phyloP scores from a whole-genome alignment of 768 basidiomycete genomes.

The Russula olivacea region DNA sequence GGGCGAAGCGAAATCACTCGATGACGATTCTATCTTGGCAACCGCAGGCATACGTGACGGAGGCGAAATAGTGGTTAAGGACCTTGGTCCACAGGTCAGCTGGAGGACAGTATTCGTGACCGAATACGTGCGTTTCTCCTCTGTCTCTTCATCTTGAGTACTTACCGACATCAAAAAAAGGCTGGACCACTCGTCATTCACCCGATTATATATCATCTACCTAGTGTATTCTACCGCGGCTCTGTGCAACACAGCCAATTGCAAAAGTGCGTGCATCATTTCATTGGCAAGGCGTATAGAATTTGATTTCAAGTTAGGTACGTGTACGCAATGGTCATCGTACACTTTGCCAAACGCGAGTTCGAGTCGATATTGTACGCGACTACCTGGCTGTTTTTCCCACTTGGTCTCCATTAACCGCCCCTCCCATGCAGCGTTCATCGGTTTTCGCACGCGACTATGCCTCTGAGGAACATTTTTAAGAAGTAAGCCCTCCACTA shows the following conservation, averaged over 20 bases:
- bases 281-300: not conserved
- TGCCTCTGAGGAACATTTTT: slow-evolving; percentile 82
- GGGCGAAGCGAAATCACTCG: slow-evolving; percentile 53
- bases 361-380: slow-evolving; percentile 84
- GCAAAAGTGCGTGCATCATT: slow-evolving; percentile 51
- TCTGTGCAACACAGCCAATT: slow-evolving; percentile 67
- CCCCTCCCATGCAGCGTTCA: slow-evolving; percentile 56
- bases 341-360: slow-evolving; percentile 90
- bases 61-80: slow-evolving; percentile 73
- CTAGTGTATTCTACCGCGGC: slow-evolving; percentile 61
- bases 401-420: not conserved
- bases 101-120: slow-evolving; percentile 87
- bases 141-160: not conserved
- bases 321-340: slow-evolving; percentile 66
- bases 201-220: slow-evolving; percentile 73
- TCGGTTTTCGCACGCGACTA: slow-evolving; percentile 91
- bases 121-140: slow-evolving; percentile 75
- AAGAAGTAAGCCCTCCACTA: slow-evolving; percentile 60
- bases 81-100: slow-evolving; percentile 83
- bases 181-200: slow-evolving; percentile 85
- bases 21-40: slow-evolving; percentile 55
- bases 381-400: not conserved
- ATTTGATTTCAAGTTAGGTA: slow-evolving; percentile 38
- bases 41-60: slow-evolving; percentile 54
- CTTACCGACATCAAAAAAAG: slow-evolving; percentile 36